Percentiles rank a stretch among this genome's conserved stretches.
Conservation (phyloP, 495 filamentous ascomycete species). For the Parathielavia hyrcaniae region DNA sequence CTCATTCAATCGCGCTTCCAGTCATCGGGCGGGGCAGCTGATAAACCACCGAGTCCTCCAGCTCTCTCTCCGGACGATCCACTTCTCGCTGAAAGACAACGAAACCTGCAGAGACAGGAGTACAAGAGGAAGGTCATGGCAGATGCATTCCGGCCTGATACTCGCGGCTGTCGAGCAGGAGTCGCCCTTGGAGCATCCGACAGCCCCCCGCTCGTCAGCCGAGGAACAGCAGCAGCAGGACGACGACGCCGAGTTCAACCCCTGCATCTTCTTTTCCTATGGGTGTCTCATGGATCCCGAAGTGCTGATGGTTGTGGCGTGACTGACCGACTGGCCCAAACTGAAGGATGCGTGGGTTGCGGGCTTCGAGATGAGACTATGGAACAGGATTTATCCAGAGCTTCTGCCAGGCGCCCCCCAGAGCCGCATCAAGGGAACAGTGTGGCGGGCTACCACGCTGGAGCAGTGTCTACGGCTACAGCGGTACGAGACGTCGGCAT, state of each 20-base stretch:
- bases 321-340: background rate
- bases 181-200: no score
- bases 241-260: slow-evolving; percentile 4
- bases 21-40: no score
- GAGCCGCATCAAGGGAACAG: slow-evolving; percentile 1
- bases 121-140: no score
- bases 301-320: background rate
- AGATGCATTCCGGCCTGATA: no score
- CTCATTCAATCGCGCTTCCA: no score
- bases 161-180: no score
- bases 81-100: no score
- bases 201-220: no score
- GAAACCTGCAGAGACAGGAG: no score
- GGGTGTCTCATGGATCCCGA: slow-evolving; percentile 8
- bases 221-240: no score
- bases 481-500: slow-evolving; percentile 7
- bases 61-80: no score
- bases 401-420: background rate
- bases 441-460: background rate
- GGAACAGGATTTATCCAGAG: slow-evolving; percentile 1
- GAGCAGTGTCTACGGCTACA: slow-evolving; percentile 6
- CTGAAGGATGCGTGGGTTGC: slow-evolving; percentile 4
- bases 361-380: slow-evolving; percentile 7
- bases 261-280: slow-evolving; percentile 9
- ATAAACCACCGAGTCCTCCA: no score